Evolutionary conservation across 805 yeast genomes (phyloP).

Genomic region (Saturnispora mendoncae): DNA sequence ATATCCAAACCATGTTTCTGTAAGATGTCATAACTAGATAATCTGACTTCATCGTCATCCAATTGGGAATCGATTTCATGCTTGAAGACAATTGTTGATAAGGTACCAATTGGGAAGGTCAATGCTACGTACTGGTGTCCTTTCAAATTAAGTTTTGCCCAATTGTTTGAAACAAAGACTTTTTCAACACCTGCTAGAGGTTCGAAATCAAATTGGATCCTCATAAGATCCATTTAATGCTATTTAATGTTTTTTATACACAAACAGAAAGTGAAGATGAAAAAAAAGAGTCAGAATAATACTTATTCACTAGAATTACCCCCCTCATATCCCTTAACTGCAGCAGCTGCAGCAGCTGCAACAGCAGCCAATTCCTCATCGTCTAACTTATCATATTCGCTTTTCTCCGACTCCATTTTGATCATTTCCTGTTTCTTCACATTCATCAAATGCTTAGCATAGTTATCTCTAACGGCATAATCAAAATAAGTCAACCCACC

Average conservation of each 20-base stretch:
- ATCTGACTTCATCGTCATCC: slow-evolving; percentile 25
- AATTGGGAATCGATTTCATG: neutral
- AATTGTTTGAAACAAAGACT: neutral
- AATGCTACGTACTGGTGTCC: neutral
- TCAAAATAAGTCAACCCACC: slow-evolving; percentile 35
- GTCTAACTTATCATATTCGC: slow-evolving; percentile 12
- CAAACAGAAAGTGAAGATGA: neutral
- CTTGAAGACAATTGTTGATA: slow-evolving; percentile 1
- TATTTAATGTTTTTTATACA: too few relatives aligned
- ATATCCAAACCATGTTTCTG: slow-evolving; percentile 30
- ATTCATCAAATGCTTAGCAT: slow-evolving; percentile 25
- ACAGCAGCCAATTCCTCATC: slow-evolving; percentile 27
- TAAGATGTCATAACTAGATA: slow-evolving; percentile 33
- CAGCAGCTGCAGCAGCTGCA: slow-evolving; percentile 28
- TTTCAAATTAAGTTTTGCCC: neutral
- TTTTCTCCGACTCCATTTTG: slow-evolving; percentile 1
- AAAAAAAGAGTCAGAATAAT: neutral
- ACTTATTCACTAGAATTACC: neutral
- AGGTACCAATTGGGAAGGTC: neutral
- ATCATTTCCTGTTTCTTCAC: slow-evolving; percentile 16
- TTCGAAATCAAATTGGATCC: neutral
- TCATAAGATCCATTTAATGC: neutral
- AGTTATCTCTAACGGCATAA: slow-evolving; percentile 33
- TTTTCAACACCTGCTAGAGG: neutral
- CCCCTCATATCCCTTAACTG: slow-evolving; percentile 14